phyloP scores from a whole-genome alignment of 352 stramenopile species.

The Globisporangium orthogonon region DNA sequence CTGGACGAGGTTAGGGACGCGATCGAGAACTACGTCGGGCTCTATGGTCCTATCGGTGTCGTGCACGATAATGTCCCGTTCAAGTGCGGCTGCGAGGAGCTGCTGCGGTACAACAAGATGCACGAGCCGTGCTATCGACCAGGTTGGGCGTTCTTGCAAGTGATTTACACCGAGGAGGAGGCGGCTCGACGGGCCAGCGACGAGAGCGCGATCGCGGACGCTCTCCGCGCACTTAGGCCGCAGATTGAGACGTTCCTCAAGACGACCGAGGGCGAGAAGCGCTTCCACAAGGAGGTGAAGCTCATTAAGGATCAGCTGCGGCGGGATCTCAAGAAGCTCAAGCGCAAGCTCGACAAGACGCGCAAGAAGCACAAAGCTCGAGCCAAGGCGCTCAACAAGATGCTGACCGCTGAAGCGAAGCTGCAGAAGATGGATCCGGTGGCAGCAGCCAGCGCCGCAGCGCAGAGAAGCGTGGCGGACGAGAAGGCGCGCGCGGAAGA shows the following conservation, averaged over 20 bases:
- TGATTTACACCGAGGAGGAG: constrained; percentile 57
- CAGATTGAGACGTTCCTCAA: constrained; percentile 55
- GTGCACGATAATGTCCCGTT: constrained; percentile 57
- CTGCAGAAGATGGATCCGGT: constrained; percentile 10
- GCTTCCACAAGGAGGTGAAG: constrained; percentile 53
- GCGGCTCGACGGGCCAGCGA: constrained; percentile 35
- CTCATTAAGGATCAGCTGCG: neutral
- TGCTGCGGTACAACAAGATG: constrained; percentile 60
- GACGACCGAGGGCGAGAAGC: constrained; percentile 52
- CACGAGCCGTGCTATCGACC: constrained; percentile 54
- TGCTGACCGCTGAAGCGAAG: constrained; percentile 19
- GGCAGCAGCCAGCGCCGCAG: constrained; percentile 3
- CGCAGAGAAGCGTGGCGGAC: constrained; percentile 23
- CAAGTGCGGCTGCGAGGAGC: constrained; percentile 61
- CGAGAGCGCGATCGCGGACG: constrained; percentile 36
- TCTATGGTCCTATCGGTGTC: constrained; percentile 57
- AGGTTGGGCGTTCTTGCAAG: constrained; percentile 58
- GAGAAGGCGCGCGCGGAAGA: constrained; percentile 30
- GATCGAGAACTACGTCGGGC: constrained; percentile 51
- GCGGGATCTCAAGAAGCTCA: constrained; percentile 26
- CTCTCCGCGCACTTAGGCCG: constrained; percentile 36
- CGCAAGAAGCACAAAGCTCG: constrained; percentile 20
- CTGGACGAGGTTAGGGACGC: constrained; percentile 37
- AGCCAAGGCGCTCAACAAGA: constrained; percentile 10
- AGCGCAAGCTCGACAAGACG: constrained; percentile 31